These are phyloP conservation scores for Carnegiea gigantea DNA, from an alignment of 179 eudicot species.

Conservation along the genomic window DNA sequence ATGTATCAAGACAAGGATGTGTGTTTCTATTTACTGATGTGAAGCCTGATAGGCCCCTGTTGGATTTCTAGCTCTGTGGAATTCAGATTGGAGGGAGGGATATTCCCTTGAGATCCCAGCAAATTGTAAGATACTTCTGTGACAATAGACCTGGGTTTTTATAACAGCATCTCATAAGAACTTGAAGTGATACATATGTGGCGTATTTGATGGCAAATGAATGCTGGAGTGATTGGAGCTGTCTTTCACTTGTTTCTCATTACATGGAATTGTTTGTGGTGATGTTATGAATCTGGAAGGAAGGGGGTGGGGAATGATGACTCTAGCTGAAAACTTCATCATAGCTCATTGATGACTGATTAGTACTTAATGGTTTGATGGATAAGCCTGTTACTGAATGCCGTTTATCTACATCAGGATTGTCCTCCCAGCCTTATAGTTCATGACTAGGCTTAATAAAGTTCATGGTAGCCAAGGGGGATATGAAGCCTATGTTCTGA, in stretches of 20 bases:
- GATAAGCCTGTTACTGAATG: background rate
- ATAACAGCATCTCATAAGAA: background rate
- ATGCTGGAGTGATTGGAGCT: background rate
- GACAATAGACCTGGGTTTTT: constrained; percentile 1
- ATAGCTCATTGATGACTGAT: background rate
- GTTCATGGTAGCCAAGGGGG: background rate
- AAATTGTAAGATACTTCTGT: background rate
- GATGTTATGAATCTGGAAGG: background rate
- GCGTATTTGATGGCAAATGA: background rate
- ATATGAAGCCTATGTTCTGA: background rate
- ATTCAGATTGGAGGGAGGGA: background rate
- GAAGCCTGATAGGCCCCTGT: background rate
- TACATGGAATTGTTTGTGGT: background rate
- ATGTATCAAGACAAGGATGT: background rate
- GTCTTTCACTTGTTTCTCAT: background rate
- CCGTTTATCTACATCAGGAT: background rate
- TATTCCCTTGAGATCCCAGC: background rate
- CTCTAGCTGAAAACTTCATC: background rate
- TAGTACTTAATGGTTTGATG: background rate
- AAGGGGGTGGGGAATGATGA: background rate
- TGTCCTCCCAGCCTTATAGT: background rate
- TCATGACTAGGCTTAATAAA: background rate
- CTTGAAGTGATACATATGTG: background rate
- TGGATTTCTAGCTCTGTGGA: background rate
- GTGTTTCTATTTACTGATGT: background rate